Evolutionary conservation across 495 filamentous ascomycete genomes (phyloP), one percentile per base, ranked within the genome.

Genomic region (Talaromyces proteolyticus): DNA sequence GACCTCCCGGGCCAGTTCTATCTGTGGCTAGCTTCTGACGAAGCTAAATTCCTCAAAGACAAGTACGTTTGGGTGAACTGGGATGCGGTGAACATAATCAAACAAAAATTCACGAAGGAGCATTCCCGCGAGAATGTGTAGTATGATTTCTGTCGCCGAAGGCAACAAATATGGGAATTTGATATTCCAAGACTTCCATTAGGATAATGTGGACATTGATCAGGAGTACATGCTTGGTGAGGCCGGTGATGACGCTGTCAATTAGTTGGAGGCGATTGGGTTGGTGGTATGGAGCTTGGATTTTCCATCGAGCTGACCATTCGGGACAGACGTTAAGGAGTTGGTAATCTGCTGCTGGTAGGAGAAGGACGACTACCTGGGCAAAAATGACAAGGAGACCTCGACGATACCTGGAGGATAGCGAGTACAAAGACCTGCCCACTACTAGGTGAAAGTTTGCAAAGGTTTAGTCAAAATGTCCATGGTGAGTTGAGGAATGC

Each of bases 41-140:
- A 75, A 51, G 66, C 72, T 12, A 56, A 51, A 18, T 76, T 73
- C 37, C 44, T 77, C 53, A 71, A 65, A 17, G 67, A 72, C 0
- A 60, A 67, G 50, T 70, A 66, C 48, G 49, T 77, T n/a, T 60
- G 55, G 52, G 64, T 60, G 3, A 74, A 76, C 34, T 79, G 72
- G 75, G 76, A 80, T 42, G 71, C 69, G 56, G 58, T 62, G 2
- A 81, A 82, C 29, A 14, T 34, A 34, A 4, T 34, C 8, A 34
- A 34, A 34, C 4, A 34, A 14, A 14, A 34, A 8, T 34, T 34
- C 29, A 10, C 29, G 29, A 10, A 34, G 29, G 2, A 34, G 29
- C 8, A 14, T 34, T 34, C 29, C 29, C 8, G 29, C 29, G 29
- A 34, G 8, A 10, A 34, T 4, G 4, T 34, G 29, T 10, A 34